Evolutionary conservation across 2,329 filamentous ascomycete species (phyloP).

Genomic region (Aspergillus uvarum): DNA sequence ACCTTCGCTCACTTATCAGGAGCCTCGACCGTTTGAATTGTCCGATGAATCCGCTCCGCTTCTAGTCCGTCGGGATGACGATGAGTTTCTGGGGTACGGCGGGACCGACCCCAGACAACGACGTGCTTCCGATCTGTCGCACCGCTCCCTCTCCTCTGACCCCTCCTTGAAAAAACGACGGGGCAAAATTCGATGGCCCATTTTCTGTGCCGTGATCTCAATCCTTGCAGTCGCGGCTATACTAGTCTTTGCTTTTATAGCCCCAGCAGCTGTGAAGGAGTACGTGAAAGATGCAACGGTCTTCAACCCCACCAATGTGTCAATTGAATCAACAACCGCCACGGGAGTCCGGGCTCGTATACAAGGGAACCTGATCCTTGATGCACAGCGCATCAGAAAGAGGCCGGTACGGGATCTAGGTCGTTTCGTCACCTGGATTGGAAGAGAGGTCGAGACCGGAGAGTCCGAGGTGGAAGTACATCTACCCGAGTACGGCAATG

Average conservation of each 20-base stretch:
- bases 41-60: slow-evolving; percentile 47
- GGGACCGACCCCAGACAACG: slow-evolving; percentile 25
- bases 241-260: slow-evolving; percentile 75
- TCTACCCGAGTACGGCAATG: slow-evolving; percentile 77
- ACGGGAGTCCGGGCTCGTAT: slow-evolving; percentile 77
- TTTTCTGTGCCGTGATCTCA: slow-evolving; percentile 69
- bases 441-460: slow-evolving; percentile 70
- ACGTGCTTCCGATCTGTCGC: slow-evolving; percentile 25
- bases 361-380: slow-evolving; percentile 77
- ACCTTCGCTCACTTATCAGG: slow-evolving; percentile 18
- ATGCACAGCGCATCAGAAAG: slow-evolving; percentile 72
- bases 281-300: slow-evolving; percentile 83
- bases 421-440: slow-evolving; percentile 75
- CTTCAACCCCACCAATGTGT: slow-evolving; percentile 78
- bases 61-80: slow-evolving; percentile 36
- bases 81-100: slow-evolving; percentile 34
- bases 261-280: slow-evolving; percentile 75
- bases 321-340: slow-evolving; percentile 79
- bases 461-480: slow-evolving; percentile 72
- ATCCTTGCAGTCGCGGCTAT: slow-evolving; percentile 61
- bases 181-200: slow-evolving; percentile 63
- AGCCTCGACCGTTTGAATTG: slow-evolving; percentile 31
- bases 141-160: slow-evolving; percentile 16
- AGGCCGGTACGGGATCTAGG: slow-evolving; percentile 73
- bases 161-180: slow-evolving; percentile 20